phyloP scores from a whole-genome alignment of 352 stramenopile genomes.

The Blastocystis sp. region DNA sequence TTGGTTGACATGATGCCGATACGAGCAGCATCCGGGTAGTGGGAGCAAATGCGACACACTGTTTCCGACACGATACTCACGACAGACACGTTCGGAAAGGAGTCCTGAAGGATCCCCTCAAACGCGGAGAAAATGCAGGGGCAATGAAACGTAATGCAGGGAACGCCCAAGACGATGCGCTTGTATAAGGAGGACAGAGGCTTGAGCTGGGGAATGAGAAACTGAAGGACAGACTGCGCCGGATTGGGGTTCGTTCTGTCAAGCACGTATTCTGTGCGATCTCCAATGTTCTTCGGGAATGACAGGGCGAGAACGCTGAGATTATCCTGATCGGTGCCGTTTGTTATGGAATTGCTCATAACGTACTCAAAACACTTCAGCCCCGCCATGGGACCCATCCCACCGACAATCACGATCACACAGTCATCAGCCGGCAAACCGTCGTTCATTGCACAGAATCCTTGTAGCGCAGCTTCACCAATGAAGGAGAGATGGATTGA shows the following conservation, averaged over 20 bases:
- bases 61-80: conserved; percentile 34
- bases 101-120: background rate
- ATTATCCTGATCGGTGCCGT: conserved; percentile 65
- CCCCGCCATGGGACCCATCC: conserved; percentile 57
- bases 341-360: conserved; percentile 14
- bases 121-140: conserved; percentile 23
- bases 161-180: conserved; percentile 21
- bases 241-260: conserved; percentile 26
- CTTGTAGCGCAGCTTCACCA: background rate
- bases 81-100: conserved; percentile 8
- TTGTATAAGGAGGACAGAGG: conserved; percentile 3
- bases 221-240: conserved; percentile 31
- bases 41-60: background rate
- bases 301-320: conserved; percentile 28
- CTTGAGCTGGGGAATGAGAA: conserved; percentile 27
- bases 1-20: conserved; percentile 58
- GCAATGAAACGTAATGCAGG: conserved; percentile 65
- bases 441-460: background rate
- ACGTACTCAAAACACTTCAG: conserved; percentile 57
- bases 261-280: conserved; percentile 17
- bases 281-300: conserved; percentile 3
- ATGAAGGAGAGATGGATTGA: background rate
- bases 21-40: background rate
- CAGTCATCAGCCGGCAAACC: background rate
- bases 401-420: conserved; percentile 54